phyloP scores from a whole-genome alignment of 2,329 filamentous ascomycete genomes.

The Ophiostoma perfectum region DNA sequence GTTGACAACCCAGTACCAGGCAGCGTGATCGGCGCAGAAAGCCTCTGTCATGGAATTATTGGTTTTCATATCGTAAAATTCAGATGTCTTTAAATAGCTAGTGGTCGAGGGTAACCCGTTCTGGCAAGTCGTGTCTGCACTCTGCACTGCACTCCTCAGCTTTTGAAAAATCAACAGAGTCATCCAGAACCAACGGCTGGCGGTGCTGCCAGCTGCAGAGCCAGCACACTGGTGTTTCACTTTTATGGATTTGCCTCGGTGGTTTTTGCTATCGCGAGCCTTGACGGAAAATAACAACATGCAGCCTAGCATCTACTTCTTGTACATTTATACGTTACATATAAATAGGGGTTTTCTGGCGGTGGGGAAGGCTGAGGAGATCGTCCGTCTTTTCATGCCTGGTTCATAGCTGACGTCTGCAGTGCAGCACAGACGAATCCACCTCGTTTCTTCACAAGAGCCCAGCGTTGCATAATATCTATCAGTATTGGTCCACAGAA shows the following conservation, averaged over 20 bases:
- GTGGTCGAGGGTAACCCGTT: background rate
- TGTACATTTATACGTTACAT: too few relatives aligned
- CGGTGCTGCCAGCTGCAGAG: background rate
- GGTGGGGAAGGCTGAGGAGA: too few relatives aligned
- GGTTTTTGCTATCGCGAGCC: background rate
- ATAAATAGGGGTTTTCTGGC: too few relatives aligned
- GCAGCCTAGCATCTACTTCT: too few relatives aligned
- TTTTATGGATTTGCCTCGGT: background rate
- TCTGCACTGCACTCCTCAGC: background rate
- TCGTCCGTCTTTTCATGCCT: too few relatives aligned
- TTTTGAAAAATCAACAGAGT: background rate
- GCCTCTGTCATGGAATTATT: background rate
- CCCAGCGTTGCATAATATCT: too few relatives aligned
- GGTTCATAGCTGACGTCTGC: too few relatives aligned
- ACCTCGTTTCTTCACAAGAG: too few relatives aligned
- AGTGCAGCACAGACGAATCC: too few relatives aligned
- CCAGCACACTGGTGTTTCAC: background rate
- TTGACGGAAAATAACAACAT: too few relatives aligned
- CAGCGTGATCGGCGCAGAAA: background rate
- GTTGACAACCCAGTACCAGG: too few relatives aligned
- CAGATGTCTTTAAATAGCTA: background rate
- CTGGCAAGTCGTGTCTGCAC: background rate
- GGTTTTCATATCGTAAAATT: background rate
- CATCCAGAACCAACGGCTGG: background rate
- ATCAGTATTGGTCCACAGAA: too few relatives aligned